Percentiles rank a stretch among this genome's conserved stretches.
phyloP scores from a whole-genome alignment of 495 filamentous ascomycete species.

The Neurospora sp. region DNA sequence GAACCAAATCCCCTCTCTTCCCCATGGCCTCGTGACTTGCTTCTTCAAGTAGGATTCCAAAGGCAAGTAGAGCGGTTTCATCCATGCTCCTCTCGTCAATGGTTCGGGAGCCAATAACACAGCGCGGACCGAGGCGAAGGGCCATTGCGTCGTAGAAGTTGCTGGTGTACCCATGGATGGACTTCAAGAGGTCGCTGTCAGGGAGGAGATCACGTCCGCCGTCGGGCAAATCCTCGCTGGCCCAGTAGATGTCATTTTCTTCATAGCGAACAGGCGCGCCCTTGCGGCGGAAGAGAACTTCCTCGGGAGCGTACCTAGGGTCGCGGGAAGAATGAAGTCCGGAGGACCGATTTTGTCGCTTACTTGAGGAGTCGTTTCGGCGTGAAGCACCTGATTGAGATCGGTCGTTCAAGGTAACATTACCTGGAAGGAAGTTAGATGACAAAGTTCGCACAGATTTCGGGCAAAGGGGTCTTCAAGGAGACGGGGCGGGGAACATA shows the following conservation, averaged over 20 bases:
- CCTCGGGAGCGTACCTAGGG: constrained; percentile 53
- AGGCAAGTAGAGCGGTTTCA: constrained; percentile 70
- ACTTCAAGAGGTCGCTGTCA: constrained; percentile 62
- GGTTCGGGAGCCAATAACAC: constrained; percentile 1
- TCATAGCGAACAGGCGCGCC: constrained; percentile 53
- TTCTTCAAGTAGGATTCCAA: constrained; percentile 80
- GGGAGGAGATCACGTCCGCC: constrained; percentile 43
- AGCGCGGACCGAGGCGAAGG: constrained; percentile 16
- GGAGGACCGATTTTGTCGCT: constrained; percentile 29
- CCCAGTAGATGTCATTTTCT: constrained; percentile 62
- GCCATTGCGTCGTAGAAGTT: constrained; percentile 53
- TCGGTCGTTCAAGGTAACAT: constrained; percentile 20
- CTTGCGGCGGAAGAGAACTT: constrained; percentile 57
- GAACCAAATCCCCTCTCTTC: constrained; percentile 61
- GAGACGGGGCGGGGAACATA: constrained; percentile 20
- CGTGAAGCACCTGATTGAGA: constrained; percentile 1
- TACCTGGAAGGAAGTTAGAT: constrained; percentile 30
- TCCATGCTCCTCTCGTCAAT: constrained; percentile 62
- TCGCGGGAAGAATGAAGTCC: constrained; percentile 44
- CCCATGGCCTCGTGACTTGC: constrained; percentile 53
- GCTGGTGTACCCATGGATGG: constrained; percentile 62
- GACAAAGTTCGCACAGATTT: background rate
- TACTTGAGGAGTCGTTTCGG: constrained; percentile 26
- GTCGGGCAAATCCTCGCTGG: constrained; percentile 39
- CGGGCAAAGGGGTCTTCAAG: background rate